Evolutionary conservation across 2,329 filamentous ascomycete species (phyloP), one percentile per base, ranked within the genome.

Genomic region (Salinomyces thailandicus): DNA sequence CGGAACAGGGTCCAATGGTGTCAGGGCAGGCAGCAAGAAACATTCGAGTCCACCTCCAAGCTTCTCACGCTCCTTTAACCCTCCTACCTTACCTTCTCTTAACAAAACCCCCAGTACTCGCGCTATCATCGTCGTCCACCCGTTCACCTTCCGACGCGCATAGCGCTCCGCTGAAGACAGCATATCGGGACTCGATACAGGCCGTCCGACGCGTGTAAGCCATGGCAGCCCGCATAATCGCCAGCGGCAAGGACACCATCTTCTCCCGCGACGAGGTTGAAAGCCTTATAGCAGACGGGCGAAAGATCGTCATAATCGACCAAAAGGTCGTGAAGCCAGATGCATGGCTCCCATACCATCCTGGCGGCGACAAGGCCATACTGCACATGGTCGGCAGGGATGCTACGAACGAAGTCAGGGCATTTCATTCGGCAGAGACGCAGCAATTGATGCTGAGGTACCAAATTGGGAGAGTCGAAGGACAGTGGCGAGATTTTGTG

Each of bases 331-430:
- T 96, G 48, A 94, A 86, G 63, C 78, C 85, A 19, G 89, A 96
- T 60, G 72, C 80, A 26, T 98, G 86, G 85, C 66, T 93, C 35
- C 76, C 76, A 36, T 95, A 83, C 54, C 91, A 96, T 54, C 91
- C 91, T 9, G 91, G 91, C 39, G 91, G 91, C 49, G 79, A 89
- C 52, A 91, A 86, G 62, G 75, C 89, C 37, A 93, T 98, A 46
- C 68, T 77, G 57, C 91, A 98, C 57, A 91, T 95, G 85, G 75
- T 96, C 42, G 57, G 57, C 18, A 45, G 57, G 48, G 57, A 60
- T 44, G 89, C 85, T 34, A 95, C 89, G 8, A 87, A 95, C 60
- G 91, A 96, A 62, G 79, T 96, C 43, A 85, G 81, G 59, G 84
- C 80, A 85, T 95, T 95, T 19, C 91, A 98, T 60, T 95, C 89